Evolutionary conservation across 1,284 basidiomycete species (phyloP).

Genomic region (Wolfiporia cocos): DNA sequence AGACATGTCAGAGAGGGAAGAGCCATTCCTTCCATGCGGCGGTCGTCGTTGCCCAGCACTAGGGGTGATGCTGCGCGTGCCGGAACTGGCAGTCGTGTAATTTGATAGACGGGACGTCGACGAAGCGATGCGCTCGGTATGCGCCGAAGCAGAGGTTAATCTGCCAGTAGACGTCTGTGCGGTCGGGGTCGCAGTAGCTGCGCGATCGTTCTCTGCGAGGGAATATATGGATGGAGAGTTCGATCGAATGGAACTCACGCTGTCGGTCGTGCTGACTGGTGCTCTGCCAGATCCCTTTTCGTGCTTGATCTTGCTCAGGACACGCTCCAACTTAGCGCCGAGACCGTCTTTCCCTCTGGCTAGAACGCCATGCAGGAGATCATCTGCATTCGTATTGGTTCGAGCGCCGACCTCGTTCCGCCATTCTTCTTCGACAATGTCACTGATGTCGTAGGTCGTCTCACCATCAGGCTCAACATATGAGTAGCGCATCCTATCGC

Average conservation of each 20-base stretch:
- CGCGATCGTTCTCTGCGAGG: slow-evolving; percentile 26
- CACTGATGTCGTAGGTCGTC: slow-evolving; percentile 80
- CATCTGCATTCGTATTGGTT: slow-evolving; percentile 35
- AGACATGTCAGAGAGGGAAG: slow-evolving; percentile 56
- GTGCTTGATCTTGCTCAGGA: slow-evolving; percentile 71
- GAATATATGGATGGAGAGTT: slow-evolving; percentile 55
- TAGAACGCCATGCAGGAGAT: slow-evolving; percentile 62
- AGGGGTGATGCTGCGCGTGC: slow-evolving; percentile 20
- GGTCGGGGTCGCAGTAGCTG: slow-evolving; percentile 23
- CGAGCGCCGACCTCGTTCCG: slow-evolving; percentile 35
- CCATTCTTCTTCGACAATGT: slow-evolving; percentile 87
- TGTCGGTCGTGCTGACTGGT: slow-evolving; percentile 17
- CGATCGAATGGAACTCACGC: slow-evolving; percentile 29
- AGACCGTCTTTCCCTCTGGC: slow-evolving; percentile 48
- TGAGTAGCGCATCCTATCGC: slow-evolving; percentile 82
- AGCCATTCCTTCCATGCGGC: slow-evolving; percentile 45
- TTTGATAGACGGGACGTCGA: slow-evolving; percentile 21
- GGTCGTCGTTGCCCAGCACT: slow-evolving; percentile 13
- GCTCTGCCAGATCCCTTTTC: slow-evolving; percentile 26
- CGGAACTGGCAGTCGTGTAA: slow-evolving; percentile 23
- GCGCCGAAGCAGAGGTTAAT: slow-evolving; percentile 11
- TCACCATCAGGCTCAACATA: slow-evolving; percentile 86
- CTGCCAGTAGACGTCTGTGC: slow-evolving; percentile 16
- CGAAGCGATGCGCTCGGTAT: slow-evolving; percentile 25
- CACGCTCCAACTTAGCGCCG: slow-evolving; percentile 72